phyloP scores from a whole-genome alignment of 192 early-diverging fungal species.

The Mortierella alpina region DNA sequence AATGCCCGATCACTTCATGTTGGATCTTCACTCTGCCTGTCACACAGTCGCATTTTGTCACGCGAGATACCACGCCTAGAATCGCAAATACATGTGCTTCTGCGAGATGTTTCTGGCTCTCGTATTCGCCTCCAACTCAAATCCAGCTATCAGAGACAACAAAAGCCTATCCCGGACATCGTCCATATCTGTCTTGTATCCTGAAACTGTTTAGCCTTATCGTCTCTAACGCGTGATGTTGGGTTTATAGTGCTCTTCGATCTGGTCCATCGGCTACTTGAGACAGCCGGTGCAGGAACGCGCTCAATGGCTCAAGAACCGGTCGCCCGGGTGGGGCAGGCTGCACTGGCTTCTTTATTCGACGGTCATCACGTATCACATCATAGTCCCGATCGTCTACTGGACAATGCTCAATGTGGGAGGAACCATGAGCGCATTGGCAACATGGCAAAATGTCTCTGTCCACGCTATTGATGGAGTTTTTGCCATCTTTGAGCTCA shows the following conservation, averaged over 20 bases:
- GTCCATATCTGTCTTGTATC: too few species aligned
- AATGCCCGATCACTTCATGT: too few species aligned
- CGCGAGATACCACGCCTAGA: too few species aligned
- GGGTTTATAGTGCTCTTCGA: constrained; percentile 17
- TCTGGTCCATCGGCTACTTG: constrained; percentile 39
- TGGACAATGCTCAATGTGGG: constrained; percentile 38
- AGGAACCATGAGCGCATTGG: not conserved
- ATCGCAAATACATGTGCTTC: too few species aligned
- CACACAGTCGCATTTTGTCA: too few species aligned
- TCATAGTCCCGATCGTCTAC: constrained; percentile 53
- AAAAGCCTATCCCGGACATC: too few species aligned
- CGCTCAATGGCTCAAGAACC: constrained; percentile 20
- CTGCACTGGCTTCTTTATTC: constrained; percentile 43
- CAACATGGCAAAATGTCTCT: constrained; percentile 19
- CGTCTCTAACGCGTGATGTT: not conserved
- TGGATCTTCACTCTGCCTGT: not conserved
- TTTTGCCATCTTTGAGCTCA: constrained; percentile 31
- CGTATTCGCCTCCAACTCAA: too few species aligned
- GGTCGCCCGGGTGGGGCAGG: constrained; percentile 38
- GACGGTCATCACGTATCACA: constrained; percentile 37
- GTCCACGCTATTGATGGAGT: constrained; percentile 50
- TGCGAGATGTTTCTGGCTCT: too few species aligned
- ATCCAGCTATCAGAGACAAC: too few species aligned
- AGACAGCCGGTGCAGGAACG: constrained; percentile 10
- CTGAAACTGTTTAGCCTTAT: too few species aligned